Base-by-base conservation (phyloP, 2,329 filamentous ascomycete genomes). In the Daldinia eschscholtzii region DNA sequence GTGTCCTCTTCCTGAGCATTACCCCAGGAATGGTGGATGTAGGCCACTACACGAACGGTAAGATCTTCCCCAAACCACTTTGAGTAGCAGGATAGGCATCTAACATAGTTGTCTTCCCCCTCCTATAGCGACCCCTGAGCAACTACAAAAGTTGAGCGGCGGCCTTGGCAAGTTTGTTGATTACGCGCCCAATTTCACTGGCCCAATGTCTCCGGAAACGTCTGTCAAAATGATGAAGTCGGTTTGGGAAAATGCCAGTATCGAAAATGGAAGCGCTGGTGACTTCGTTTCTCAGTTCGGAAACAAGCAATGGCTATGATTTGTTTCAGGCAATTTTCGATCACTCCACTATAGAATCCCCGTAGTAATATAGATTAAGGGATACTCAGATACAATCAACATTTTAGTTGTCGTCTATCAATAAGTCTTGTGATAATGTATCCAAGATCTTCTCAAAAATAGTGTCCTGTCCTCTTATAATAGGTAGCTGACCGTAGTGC, bases 1-100 rank as follows among this genome's bases (percentile, higher is more conserved):
- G 82, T 0, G 77, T 87, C 1, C 75, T 84, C 1, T 50, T 50
- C 46, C 13, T 50, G 13, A 50, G 46, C 15, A 50, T 50, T 9
- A n/a, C 23, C 6, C 46, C 46, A 7, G 46, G 46, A 30, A 50
- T 50, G 26, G 46, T 50, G 15, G 46, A 50, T 4, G 46, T 50
- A 13, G 46, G 46, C 23, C 46, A 50, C 6, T 50, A 50, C 26
- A n/a, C 13, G 13, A 50, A 50, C 26, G 15, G 46, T 50, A 50
- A 50, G 46, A 30, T n/a, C 23, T n/a, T 6, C 7, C 26, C 46
- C 3, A 50, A 50, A 9, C 26, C 26, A 5, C 4, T 13, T 50
- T 30, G 23, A 30, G 6, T 6, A 28, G 26, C 5, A 13, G 13
- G 30, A 28, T 50, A 30, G 3, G 2, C 3, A 30, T n/a, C 46